Conservation (phyloP, 1,284 basidiomycete species). For the Pseudozyma thailandica region DNA sequence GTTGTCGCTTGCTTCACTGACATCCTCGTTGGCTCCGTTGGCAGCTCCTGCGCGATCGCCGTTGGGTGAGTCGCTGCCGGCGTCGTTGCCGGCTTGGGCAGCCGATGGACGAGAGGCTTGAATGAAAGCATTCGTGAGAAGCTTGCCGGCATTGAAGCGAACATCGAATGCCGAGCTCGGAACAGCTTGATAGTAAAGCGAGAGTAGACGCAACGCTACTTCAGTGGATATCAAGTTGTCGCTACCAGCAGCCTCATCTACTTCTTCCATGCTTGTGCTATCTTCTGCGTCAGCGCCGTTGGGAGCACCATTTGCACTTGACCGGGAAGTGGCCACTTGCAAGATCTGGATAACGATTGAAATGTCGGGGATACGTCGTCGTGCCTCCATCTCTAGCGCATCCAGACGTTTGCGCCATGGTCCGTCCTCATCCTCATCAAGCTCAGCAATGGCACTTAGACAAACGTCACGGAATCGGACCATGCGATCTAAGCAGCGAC, state of each 20-base stretch:
- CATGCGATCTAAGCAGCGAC: conserved; percentile 51
- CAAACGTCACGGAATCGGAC: conserved; percentile 32
- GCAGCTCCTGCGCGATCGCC: not conserved
- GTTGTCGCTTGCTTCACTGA: conserved; percentile 56
- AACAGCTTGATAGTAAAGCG: conserved; percentile 82
- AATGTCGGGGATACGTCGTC: conserved; percentile 62
- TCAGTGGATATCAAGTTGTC: conserved; percentile 77
- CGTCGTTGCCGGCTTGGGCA: not conserved
- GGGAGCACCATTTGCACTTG: conserved; percentile 3
- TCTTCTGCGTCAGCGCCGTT: not conserved
- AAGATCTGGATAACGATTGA: conserved; percentile 66
- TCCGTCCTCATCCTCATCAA: conserved; percentile 73
- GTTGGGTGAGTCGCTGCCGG: conserved; percentile 5
- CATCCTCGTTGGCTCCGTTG: not conserved
- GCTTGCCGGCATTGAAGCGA: conserved; percentile 84
- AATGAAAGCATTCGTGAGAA: conserved; percentile 74
- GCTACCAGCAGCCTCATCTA: conserved; percentile 9
- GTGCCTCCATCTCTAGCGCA: conserved; percentile 46
- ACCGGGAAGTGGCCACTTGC: conserved; percentile 57
- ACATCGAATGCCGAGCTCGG: conserved; percentile 80
- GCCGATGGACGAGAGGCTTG: conserved; percentile 2
- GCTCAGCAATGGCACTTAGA: conserved; percentile 71
- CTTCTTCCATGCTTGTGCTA: conserved; percentile 20
- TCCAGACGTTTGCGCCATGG: conserved; percentile 37
- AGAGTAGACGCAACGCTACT: conserved; percentile 80